Evolutionary conservation across 805 yeast genomes (phyloP), one percentile per base, ranked within the genome.

Genomic region (Wickerhamiella musiphila): DNA sequence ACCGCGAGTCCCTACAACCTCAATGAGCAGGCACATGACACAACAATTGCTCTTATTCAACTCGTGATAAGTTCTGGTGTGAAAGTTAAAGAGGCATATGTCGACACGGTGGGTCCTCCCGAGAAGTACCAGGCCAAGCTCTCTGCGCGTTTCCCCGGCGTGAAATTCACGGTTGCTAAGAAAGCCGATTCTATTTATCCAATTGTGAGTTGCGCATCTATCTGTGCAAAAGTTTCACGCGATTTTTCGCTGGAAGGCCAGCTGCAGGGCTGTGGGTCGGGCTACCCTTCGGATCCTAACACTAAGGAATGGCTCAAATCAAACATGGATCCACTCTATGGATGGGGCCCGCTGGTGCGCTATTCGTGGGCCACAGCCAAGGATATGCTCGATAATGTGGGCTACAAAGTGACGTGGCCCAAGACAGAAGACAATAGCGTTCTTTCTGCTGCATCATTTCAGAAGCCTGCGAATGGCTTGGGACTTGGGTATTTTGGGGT

Each of bases 21-120:
- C 50, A 90, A 92, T 51, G 93, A 78, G 44, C 98, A 90, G 54
- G 98, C 98, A 0, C 96, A 90, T 48, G 93, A 83, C 46, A 74
- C 93, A 0, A 90, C 99, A 0, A 84, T 84, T 48, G 70, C 60
- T 11, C 56, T 90, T 37, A 82, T 90, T 24, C 67, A 66, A 38
- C 69, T 66, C 8, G 74, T 79, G 0, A 23, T 79, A 4, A 67
- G 64, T 19, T 54, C 58, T 22, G 78, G 79, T 1, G 73, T 79
- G 5, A 65, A 69, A 24, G 49, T 90, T 5, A 63, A 60, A 18
- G 81, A 81, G 48, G 67, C 84, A 0, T 90, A 66, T 51, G 84
- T 90, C 4, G 99, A 90, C 51, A 90, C 99, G 0, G 98, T 90
- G 26, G 99, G 99, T 0, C 95, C 96, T 1, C 96, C 98, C 10